Evolutionary conservation across 768 basidiomycete species (phyloP).

Genomic region (Tylopilus plumbeoviolaceoides): DNA sequence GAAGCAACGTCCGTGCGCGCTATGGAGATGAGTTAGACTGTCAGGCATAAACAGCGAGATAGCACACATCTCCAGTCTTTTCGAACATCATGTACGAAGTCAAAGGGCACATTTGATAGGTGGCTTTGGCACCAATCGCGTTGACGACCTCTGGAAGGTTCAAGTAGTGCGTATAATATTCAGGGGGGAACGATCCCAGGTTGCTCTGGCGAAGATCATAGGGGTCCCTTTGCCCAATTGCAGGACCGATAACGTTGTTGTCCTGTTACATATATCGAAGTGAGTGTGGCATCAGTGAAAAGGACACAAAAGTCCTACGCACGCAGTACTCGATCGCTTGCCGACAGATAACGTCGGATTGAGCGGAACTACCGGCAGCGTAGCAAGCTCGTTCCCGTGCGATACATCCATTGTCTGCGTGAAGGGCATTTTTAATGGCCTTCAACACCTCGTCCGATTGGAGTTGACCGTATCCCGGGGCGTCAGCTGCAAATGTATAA

Average conservation of each 20-base stretch:
- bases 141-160: slow-evolving; percentile 30
- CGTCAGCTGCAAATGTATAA: slow-evolving; percentile 54
- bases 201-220: slow-evolving; percentile 58
- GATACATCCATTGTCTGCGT: slow-evolving; percentile 45
- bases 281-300: not conserved
- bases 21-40: not conserved
- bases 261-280: slow-evolving; percentile 26
- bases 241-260: slow-evolving; percentile 45
- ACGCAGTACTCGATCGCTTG: slow-evolving; percentile 56
- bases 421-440: slow-evolving; percentile 47
- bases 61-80: slow-evolving; percentile 53
- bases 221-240: slow-evolving; percentile 48
- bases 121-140: slow-evolving; percentile 49
- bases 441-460: slow-evolving; percentile 43
- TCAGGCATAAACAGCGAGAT: not conserved
- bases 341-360: slow-evolving; percentile 48
- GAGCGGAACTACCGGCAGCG: slow-evolving; percentile 43
- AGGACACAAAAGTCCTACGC: slow-evolving; percentile 17
- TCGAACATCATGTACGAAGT: slow-evolving; percentile 30
- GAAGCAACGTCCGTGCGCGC: slow-evolving; percentile 36
- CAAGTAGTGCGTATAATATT: slow-evolving; percentile 51
- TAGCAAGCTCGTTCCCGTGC: slow-evolving; percentile 55
- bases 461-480: slow-evolving; percentile 65
- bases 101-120: slow-evolving; percentile 46
- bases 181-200: slow-evolving; percentile 50